These are phyloP conservation scores for Cupressus sempervirens DNA, from an alignment of 75 land plant species.

Conservation along the genomic window DNA sequence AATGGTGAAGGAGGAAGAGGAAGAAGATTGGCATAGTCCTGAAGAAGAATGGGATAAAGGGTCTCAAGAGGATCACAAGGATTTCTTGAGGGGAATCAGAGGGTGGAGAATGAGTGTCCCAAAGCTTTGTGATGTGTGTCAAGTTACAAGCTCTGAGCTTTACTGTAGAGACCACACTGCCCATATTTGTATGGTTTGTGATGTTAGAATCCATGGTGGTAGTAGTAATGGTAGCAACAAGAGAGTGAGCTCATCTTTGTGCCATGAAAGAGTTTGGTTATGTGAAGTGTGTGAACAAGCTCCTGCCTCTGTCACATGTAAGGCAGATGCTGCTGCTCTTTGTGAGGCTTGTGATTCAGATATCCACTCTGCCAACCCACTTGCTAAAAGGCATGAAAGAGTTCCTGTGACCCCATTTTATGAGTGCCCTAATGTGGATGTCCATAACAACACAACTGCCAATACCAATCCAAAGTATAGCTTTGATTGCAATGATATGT, in stretches of 20 bases:
- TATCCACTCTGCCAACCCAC: conserved; percentile 88
- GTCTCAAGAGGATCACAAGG: neutral
- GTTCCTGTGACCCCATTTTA: conserved; percentile 54
- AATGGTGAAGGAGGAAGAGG: conserved; percentile 13
- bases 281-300: conserved; percentile 91
- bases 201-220: conserved; percentile 54
- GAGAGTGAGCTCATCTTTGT: conserved; percentile 24
- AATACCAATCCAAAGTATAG: neutral
- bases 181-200: conserved; percentile 59
- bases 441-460: neutral
- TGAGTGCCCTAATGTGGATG: conserved; percentile 19
- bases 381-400: conserved; percentile 73
- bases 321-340: conserved; percentile 84
- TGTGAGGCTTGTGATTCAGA: conserved; percentile 78
- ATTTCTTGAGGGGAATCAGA: conserved; percentile 2
- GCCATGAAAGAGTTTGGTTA: conserved; percentile 76
- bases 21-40: neutral
- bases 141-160: conserved; percentile 18
- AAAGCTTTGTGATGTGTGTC: conserved; percentile 8
- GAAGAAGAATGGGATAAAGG: neutral
- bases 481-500: conserved; percentile 6
- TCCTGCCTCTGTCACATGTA: conserved; percentile 79
- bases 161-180: conserved; percentile 72
- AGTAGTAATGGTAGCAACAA: conserved; percentile 27
- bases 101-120: conserved; percentile 14